These are phyloP conservation scores for Colletotrichum sp. DNA, from an alignment of 2,329 filamentous ascomycete species.

Conservation along the genomic window DNA sequence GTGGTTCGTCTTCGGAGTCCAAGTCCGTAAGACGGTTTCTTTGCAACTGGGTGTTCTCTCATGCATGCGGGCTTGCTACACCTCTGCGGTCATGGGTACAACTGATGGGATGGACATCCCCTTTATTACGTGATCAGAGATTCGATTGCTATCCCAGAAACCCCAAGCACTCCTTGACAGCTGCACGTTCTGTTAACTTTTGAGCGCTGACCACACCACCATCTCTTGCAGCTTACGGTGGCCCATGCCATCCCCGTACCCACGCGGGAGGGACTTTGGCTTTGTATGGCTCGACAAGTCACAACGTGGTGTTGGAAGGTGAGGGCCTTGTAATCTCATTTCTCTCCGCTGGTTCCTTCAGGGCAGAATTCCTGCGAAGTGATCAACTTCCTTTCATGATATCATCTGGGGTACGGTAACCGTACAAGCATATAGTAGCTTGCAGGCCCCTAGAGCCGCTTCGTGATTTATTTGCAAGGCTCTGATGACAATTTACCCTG, in stretches of 20 bases:
- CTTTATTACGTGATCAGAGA: no score
- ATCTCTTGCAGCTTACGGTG: neutral
- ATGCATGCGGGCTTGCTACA: fast-evolving
- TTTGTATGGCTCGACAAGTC: neutral
- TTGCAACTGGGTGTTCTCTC: fast-evolving
- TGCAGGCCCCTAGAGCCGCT: neutral
- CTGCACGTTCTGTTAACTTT: neutral
- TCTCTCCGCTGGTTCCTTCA: fast-evolving
- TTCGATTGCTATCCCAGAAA: neutral
- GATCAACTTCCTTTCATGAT: neutral
- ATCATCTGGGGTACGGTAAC: fast-evolving
- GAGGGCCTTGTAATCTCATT: neutral
- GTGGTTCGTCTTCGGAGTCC: neutral
- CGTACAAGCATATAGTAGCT: neutral
- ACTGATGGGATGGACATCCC: no score
- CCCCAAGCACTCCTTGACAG: fast-evolving
- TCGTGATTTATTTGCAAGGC: neutral
- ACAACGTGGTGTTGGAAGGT: neutral
- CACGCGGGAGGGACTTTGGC: neutral
- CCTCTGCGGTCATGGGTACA: neutral
- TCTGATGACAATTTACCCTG: neutral
- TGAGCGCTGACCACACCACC: neutral
- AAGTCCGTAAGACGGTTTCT: fast-evolving
- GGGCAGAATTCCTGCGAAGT: neutral
- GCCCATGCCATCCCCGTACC: neutral